These are phyloP conservation scores for Zygnema cylindricum DNA, from an alignment of 139 green algal genomes.

Conservation along the genomic window DNA sequence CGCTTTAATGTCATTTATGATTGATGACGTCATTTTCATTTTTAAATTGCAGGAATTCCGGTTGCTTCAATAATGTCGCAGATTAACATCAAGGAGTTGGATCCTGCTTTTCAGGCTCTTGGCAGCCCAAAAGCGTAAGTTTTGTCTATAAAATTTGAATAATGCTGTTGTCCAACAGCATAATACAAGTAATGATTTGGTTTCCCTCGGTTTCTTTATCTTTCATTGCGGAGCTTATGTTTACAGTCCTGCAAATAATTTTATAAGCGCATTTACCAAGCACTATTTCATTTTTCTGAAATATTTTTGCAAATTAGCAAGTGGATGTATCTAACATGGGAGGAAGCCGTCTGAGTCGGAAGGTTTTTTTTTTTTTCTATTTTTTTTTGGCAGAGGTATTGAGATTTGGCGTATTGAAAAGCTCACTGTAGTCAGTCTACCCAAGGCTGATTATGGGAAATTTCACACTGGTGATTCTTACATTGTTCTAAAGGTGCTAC, in stretches of 20 bases:
- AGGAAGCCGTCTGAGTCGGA: too few relatives aligned
- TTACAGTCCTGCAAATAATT: background rate
- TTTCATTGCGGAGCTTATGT: background rate
- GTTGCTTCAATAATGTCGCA: background rate
- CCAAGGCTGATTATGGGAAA: constrained; percentile 38
- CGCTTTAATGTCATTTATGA: too few relatives aligned
- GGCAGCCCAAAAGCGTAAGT: constrained; percentile 41
- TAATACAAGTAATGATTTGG: constrained; percentile 29
- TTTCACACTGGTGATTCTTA: constrained; percentile 58
- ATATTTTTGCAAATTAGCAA: background rate
- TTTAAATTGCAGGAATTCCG: background rate
- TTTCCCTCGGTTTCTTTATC: too few relatives aligned
- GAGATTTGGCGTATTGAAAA: constrained; percentile 46
- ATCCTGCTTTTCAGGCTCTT: constrained; percentile 39
- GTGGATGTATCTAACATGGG: background rate
- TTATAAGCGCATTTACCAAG: too few relatives aligned
- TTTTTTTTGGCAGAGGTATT: constrained; percentile 38
- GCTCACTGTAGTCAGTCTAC: constrained; percentile 17
- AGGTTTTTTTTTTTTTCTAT: constrained; percentile 8
- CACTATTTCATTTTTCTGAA: background rate
- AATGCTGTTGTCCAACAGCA: background rate
- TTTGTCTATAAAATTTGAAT: background rate
- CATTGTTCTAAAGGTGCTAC: constrained; percentile 55
- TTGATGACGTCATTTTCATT: too few relatives aligned
- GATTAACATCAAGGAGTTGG: constrained; percentile 28